Percentiles rank a stretch among this genome's conserved stretches.
phyloP scores from a whole-genome alignment of 1,284 basidiomycete species.

The Apiotrichum gracile region DNA sequence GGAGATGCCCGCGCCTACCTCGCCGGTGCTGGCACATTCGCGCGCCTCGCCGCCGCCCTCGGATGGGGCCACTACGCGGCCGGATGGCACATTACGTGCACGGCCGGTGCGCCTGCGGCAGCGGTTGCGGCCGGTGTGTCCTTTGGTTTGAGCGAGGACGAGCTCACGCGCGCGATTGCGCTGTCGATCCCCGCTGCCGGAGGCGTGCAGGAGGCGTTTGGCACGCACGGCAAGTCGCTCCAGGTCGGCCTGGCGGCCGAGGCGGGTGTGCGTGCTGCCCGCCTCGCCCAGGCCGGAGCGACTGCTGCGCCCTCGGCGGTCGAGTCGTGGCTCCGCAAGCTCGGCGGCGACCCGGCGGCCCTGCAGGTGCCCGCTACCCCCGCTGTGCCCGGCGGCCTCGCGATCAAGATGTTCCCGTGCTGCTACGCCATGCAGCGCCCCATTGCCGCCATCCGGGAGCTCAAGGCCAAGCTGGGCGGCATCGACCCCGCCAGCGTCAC shows the following conservation, averaged over 20 bases:
- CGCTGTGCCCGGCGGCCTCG: conserved; percentile 5
- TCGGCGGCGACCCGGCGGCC: background rate
- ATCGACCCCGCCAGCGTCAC: background rate
- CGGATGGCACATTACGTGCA: conserved; percentile 10
- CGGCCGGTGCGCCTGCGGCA: conserved; percentile 7
- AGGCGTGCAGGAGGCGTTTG: conserved; percentile 11
- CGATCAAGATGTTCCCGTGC: conserved; percentile 12
- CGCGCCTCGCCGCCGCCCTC: conserved; percentile 3
- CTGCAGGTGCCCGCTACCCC: conserved; percentile 1
- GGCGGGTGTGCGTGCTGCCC: conserved; percentile 4
- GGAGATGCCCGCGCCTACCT: conserved; percentile 9
- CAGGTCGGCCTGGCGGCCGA: conserved; percentile 8
- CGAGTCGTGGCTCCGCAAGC: conserved; percentile 7
- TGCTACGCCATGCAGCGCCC: conserved; percentile 12
- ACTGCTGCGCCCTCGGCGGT: conserved; percentile 5
- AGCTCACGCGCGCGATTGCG: conserved; percentile 8
- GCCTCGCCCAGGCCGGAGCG: conserved; percentile 1
- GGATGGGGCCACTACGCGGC: conserved; percentile 6
- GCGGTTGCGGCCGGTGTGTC: conserved; percentile 4
- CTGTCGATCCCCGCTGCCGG: conserved; percentile 4
- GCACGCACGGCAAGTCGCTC: conserved; percentile 9
- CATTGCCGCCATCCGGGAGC: conserved; percentile 7
- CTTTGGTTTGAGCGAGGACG: conserved; percentile 3
- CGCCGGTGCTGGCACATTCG: conserved; percentile 5
- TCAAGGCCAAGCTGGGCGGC: background rate